Conservation (phyloP, 2,329 filamentous ascomycete species). For the Talaromyces amestolkiae region DNA sequence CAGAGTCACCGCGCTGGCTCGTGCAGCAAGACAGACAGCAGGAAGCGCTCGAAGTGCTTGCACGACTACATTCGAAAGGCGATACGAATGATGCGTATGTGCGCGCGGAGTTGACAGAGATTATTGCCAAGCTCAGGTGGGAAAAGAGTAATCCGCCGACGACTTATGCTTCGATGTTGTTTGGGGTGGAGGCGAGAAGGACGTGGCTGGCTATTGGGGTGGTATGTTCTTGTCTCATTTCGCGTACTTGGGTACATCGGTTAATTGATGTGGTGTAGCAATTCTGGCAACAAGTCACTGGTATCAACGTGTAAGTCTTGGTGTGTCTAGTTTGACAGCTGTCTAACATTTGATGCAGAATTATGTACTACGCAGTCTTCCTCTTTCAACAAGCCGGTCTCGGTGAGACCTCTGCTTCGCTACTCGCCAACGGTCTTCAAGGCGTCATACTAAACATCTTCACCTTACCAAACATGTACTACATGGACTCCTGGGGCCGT, state of each 20-base stretch:
- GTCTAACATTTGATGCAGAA: slow-evolving; percentile 18
- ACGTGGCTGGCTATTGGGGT: slow-evolving; percentile 28
- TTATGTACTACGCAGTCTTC: slow-evolving; percentile 33
- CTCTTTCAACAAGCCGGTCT: slow-evolving; percentile 32
- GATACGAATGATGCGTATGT: slow-evolving; percentile 25
- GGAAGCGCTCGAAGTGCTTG: slow-evolving; percentile 21
- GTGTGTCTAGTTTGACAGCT: background rate
- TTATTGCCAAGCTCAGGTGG: slow-evolving; percentile 18
- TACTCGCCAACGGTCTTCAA: slow-evolving; percentile 31
- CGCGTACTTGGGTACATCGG: too few relatives aligned
- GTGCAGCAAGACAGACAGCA: slow-evolving; percentile 14
- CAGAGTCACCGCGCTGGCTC: slow-evolving; percentile 17
- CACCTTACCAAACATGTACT: slow-evolving; percentile 31
- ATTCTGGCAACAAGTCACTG: slow-evolving; percentile 28
- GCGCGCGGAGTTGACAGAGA: slow-evolving; percentile 19
- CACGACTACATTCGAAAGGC: slow-evolving; percentile 18
- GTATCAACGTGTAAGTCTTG: slow-evolving; percentile 24
- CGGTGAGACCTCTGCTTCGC: slow-evolving; percentile 23
- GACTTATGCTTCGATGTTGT: slow-evolving; percentile 21
- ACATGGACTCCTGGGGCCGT: slow-evolving; percentile 31
- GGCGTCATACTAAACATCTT: slow-evolving; percentile 32
- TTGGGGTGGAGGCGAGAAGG: slow-evolving; percentile 23
- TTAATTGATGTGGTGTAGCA: slow-evolving; percentile 16
- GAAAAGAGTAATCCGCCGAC: slow-evolving; percentile 23
- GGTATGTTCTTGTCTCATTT: slow-evolving; percentile 16